These are phyloP conservation scores for Phytophthora macrochlamydospora DNA, from an alignment of 352 stramenopile genomes.

Conservation along the genomic window DNA sequence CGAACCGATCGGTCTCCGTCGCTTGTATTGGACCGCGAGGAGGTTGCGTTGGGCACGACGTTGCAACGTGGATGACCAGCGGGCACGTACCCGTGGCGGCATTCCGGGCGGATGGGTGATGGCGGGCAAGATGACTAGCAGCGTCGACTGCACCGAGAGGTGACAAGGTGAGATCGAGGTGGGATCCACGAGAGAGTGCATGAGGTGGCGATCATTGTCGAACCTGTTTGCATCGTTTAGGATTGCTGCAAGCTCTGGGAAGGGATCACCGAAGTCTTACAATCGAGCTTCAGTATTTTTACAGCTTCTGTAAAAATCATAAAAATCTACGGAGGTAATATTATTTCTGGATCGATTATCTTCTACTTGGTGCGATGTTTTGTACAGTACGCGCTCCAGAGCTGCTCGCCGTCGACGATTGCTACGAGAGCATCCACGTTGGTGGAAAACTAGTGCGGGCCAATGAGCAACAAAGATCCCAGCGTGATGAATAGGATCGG, in stretches of 20 bases:
- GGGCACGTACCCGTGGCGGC: background rate
- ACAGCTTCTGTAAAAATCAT: background rate
- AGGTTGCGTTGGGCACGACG: background rate
- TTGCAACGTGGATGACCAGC: background rate
- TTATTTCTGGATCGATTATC: background rate
- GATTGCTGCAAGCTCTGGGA: background rate
- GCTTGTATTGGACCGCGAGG: background rate
- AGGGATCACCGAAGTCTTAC: background rate
- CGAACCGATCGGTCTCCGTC: background rate
- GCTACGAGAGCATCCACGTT: background rate
- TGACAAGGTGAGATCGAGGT: background rate
- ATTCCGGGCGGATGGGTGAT: background rate
- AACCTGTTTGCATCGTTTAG: background rate
- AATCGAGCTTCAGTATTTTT: background rate
- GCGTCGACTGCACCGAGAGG: background rate
- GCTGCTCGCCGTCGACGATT: background rate
- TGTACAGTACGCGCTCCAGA: background rate
- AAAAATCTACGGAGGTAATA: background rate
- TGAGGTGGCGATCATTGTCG: background rate
- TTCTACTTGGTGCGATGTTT: background rate
- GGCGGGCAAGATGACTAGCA: background rate
- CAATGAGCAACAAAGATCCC: background rate
- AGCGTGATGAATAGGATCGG: background rate
- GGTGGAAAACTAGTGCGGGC: background rate
- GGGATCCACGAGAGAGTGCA: conserved; percentile 1